These are phyloP conservation scores for Limnanthes douglasii DNA, from an alignment of 345 rosid genomes.

Conservation along the genomic window DNA sequence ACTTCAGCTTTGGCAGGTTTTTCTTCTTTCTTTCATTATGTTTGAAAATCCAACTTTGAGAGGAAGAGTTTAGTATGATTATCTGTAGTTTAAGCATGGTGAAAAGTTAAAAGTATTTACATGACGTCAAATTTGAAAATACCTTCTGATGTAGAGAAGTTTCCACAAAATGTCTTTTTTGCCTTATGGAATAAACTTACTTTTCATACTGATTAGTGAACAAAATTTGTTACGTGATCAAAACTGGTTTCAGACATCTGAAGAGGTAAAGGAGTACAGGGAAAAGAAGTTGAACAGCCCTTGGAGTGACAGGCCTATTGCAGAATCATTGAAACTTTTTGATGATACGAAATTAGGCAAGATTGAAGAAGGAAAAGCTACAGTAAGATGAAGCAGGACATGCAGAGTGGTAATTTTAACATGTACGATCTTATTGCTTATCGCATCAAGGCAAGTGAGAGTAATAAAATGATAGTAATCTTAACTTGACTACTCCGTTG, in stretches of 20 bases:
- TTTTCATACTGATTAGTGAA: not conserved
- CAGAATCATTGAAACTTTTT: constrained; percentile 77
- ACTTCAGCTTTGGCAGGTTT: too few relatives aligned
- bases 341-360: constrained; percentile 77
- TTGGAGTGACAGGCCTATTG: constrained; percentile 87
- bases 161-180: too few relatives aligned
- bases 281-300: constrained; percentile 94
- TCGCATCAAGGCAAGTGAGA: constrained; percentile 75
- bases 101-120: too few relatives aligned
- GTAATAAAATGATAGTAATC: constrained; percentile 1
- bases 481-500: constrained; percentile 1
- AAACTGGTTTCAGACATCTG: constrained; percentile 36
- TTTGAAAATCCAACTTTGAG: too few relatives aligned
- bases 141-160: too few relatives aligned
- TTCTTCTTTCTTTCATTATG: too few relatives aligned
- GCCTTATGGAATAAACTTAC: not conserved
- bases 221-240: not conserved
- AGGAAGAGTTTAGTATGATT: too few relatives aligned
- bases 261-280: constrained; percentile 73
- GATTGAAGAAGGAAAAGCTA: constrained; percentile 91
- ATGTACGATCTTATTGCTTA: constrained; percentile 98
- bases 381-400: constrained; percentile 97
- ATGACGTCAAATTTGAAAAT: too few relatives aligned
- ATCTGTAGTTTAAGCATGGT: too few relatives aligned
- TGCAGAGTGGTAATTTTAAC: constrained; percentile 90